Evolutionary conservation across 2,329 filamentous ascomycete genomes (phyloP).

Genomic region (Emericellopsis atlantica): DNA sequence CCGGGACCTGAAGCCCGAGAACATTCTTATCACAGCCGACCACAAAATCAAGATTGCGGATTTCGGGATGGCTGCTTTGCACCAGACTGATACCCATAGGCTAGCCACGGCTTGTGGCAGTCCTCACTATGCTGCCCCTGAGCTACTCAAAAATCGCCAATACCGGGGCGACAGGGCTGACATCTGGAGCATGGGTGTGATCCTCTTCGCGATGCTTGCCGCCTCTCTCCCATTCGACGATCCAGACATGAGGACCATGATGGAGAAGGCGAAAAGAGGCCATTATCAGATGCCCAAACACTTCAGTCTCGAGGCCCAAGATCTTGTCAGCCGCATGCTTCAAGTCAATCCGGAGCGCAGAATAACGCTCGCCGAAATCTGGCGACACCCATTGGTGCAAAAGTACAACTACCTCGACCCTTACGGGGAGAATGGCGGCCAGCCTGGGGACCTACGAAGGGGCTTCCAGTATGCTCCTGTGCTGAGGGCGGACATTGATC

Average conservation of each 20-base stretch:
- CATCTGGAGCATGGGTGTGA: constrained; percentile 88
- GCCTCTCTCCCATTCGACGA: constrained; percentile 76
- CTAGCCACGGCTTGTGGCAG: constrained; percentile 89
- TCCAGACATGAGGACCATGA: constrained; percentile 47
- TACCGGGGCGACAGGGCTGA: constrained; percentile 84
- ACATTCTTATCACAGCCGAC: constrained; percentile 71
- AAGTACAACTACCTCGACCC: constrained; percentile 72
- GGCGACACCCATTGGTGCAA: constrained; percentile 73
- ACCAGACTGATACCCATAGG: constrained; percentile 65
- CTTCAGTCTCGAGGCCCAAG: constrained; percentile 57
- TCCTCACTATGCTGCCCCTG: constrained; percentile 91
- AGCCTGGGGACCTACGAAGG: constrained; percentile 44
- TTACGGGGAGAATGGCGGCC: constrained; percentile 39
- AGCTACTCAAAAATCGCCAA: constrained; percentile 63
- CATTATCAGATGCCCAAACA: constrained; percentile 47
- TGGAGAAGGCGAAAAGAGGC: constrained; percentile 46
- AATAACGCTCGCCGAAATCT: constrained; percentile 71
- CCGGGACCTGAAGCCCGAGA: constrained; percentile 92
- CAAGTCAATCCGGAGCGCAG: constrained; percentile 66
- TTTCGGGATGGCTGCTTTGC: constrained; percentile 92
- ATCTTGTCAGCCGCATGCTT: constrained; percentile 71
- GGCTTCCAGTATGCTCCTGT: constrained; percentile 48
- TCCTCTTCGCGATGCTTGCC: constrained; percentile 77
- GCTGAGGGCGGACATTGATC: constrained; percentile 57
- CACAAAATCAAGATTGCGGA: constrained; percentile 87